Percentiles rank a stretch among this genome's conserved stretches.
Conservation (phyloP, 441 rosid genomes). For the Isatis lusitanica region DNA sequence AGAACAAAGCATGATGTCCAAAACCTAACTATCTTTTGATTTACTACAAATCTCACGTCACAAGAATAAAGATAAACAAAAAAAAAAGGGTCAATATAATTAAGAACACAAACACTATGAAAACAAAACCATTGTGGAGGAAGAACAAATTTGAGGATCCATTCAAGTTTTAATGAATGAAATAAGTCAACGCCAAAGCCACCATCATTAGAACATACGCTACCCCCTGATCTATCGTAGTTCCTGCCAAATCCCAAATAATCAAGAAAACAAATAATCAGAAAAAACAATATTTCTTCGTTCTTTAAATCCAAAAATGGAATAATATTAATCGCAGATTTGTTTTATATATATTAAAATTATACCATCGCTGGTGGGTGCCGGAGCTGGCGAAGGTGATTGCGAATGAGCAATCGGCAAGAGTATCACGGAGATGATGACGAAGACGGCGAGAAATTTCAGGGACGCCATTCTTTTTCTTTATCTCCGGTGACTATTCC, state of each 20-base stretch:
- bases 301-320: not conserved
- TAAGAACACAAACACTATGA: constrained; percentile 9
- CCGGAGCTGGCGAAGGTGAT: constrained; percentile 49
- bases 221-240: constrained; percentile 69
- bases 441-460: constrained; percentile 40
- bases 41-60: constrained; percentile 29
- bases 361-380: constrained; percentile 62
- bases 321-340: not conserved
- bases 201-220: constrained; percentile 68
- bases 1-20: constrained; percentile 19
- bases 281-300: not conserved
- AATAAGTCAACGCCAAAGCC: constrained; percentile 66
- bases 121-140: constrained; percentile 7
- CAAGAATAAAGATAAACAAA: not conserved
- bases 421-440: constrained; percentile 33
- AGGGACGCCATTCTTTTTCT: constrained; percentile 39
- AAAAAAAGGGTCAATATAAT: not conserved
- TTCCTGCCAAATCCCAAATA: constrained; percentile 45
- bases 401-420: constrained; percentile 55
- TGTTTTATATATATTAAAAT: too few relatives aligned
- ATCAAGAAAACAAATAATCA: not conserved
- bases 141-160: constrained; percentile 11
- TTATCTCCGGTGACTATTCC: constrained; percentile 37
- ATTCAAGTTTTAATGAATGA: constrained; percentile 44
- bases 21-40: constrained; percentile 2